phyloP scores from a whole-genome alignment of 352 stramenopile genomes.

The Phytophthora cactorum region DNA sequence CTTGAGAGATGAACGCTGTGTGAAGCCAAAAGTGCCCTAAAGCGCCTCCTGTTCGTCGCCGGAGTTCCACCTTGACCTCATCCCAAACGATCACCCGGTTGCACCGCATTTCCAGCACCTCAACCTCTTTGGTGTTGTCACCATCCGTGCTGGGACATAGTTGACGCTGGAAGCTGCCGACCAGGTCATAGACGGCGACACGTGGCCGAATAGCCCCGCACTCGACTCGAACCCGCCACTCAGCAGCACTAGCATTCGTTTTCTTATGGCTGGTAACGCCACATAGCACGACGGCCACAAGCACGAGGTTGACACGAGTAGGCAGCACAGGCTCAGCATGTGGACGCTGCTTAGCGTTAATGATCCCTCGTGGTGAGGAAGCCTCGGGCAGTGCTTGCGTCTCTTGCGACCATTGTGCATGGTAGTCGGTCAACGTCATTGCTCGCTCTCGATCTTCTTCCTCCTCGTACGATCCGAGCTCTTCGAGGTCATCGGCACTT shows the following conservation, averaged over 20 bases:
- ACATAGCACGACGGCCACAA: constrained; percentile 49
- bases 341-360: constrained; percentile 14
- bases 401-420: constrained; percentile 52
- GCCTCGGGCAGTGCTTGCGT: constrained; percentile 29
- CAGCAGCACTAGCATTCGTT: constrained; percentile 37
- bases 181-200: constrained; percentile 32
- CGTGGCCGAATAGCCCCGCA: constrained; percentile 42
- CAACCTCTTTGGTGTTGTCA: constrained; percentile 13
- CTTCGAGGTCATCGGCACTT: constrained; percentile 11
- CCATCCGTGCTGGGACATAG: constrained; percentile 2
- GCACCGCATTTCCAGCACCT: constrained; percentile 52
- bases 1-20: constrained; percentile 62
- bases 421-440: constrained; percentile 49
- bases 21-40: constrained; percentile 84
- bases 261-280: constrained; percentile 55
- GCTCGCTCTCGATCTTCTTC: constrained; percentile 32
- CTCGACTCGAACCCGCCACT: constrained; percentile 63
- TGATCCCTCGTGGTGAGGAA: constrained; percentile 24
- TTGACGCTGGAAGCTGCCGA: constrained; percentile 26
- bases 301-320: constrained; percentile 38
- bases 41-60: constrained; percentile 43
- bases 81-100: constrained; percentile 63
- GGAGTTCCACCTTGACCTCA: constrained; percentile 64
- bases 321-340: constrained; percentile 41
- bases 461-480: constrained; percentile 25